A percentile compares a stretch with the other conserved stretches of the same genome.
Evolutionary conservation across 139 green algal genomes (phyloP).

Genomic region (Asterochloris erici): DNA sequence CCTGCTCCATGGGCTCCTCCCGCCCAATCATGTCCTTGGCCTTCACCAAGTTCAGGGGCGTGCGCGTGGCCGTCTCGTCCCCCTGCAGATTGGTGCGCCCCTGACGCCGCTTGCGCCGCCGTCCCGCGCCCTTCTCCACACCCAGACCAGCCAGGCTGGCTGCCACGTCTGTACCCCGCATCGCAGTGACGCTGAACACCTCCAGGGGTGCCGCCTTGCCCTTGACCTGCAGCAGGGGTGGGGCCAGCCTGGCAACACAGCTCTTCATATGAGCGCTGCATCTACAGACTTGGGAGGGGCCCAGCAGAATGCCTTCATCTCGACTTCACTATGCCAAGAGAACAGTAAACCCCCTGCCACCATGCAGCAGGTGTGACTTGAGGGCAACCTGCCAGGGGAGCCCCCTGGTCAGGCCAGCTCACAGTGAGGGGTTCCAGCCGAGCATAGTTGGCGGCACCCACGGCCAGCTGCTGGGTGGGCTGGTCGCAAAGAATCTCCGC

Average conservation of each 20-base stretch:
- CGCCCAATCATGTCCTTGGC: conserved; percentile 16
- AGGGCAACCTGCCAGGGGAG: too few species aligned
- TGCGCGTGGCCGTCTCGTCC: neutral
- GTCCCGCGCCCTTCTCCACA: neutral
- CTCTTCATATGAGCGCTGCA: too few species aligned
- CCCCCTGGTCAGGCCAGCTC: too few species aligned
- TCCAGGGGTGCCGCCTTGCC: conserved; percentile 45
- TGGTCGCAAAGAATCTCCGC: conserved; percentile 67
- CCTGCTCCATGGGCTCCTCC: conserved; percentile 9
- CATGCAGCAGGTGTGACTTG: too few species aligned
- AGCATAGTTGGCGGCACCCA: neutral
- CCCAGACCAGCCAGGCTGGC: neutral
- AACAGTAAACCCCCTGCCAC: too few species aligned
- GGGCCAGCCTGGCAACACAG: neutral
- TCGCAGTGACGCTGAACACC: conserved; percentile 24
- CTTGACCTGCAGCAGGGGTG: conserved; percentile 43
- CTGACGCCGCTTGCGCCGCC: neutral
- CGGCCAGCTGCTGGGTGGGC: conserved; percentile 48
- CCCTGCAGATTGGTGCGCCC: neutral
- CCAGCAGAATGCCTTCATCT: too few species aligned
- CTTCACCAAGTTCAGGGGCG: conserved; percentile 1
- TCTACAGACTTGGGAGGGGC: too few species aligned
- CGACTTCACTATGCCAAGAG: too few species aligned
- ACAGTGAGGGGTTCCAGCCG: conserved; percentile 16
- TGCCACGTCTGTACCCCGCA: neutral